Conservation (phyloP, 352 stramenopile species). For the Globisporangium polare region DNA sequence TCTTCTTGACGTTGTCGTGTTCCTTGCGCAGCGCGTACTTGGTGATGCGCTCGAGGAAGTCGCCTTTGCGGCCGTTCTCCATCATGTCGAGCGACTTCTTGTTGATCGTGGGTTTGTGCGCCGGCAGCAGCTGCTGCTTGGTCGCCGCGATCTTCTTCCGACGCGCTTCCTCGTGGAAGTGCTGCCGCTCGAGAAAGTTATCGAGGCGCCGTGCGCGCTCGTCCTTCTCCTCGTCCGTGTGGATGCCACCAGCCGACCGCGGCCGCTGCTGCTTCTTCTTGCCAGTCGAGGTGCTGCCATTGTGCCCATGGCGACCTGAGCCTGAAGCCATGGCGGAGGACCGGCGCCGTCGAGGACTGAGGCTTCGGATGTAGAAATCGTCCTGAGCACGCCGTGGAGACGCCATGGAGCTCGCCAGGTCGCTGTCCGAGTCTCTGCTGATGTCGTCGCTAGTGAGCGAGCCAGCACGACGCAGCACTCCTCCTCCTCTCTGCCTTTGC, state of each 20-base stretch:
- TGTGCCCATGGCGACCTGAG: conserved; percentile 4
- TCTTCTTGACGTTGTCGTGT: conserved; percentile 77
- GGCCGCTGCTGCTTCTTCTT: conserved; percentile 29
- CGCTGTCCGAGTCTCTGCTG: conserved; percentile 19
- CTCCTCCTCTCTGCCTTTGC: conserved; percentile 5
- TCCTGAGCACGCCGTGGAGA: conserved; percentile 39
- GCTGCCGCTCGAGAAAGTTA: conserved; percentile 70
- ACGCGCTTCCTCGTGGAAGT: conserved; percentile 65
- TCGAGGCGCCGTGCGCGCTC: conserved; percentile 54
- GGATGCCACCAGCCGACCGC: conserved; percentile 43
- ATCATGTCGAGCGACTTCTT: conserved; percentile 80
- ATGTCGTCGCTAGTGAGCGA: conserved; percentile 19
- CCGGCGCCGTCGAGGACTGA: conserved; percentile 11
- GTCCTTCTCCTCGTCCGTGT: conserved; percentile 39
- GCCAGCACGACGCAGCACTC: conserved; percentile 12
- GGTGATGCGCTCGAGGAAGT: conserved; percentile 78
- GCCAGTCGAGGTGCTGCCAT: neutral
- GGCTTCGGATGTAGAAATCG: conserved; percentile 43
- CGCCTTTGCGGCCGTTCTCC: conserved; percentile 73
- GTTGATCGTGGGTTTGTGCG: conserved; percentile 74
- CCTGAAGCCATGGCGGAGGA: conserved; percentile 12
- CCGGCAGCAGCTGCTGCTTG: conserved; percentile 51
- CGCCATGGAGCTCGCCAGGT: conserved; percentile 10
- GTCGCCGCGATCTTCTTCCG: conserved; percentile 60
- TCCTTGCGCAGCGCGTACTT: conserved; percentile 76